These are phyloP conservation scores for Aspergillus tubingensis DNA, from an alignment of 2,329 filamentous ascomycete species.

Conservation along the genomic window DNA sequence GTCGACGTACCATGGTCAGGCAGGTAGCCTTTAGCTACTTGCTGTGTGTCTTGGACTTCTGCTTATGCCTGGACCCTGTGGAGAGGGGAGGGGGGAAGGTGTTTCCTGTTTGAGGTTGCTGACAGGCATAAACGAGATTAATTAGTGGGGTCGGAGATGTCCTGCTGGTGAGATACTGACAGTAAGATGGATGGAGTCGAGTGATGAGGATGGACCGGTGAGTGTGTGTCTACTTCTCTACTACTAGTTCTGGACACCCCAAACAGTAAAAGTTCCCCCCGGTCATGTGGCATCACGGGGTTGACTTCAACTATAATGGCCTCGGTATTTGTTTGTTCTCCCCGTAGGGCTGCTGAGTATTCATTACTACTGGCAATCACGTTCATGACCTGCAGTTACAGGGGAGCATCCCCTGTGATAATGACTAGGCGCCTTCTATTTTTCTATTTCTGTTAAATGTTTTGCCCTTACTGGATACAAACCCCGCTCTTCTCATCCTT, in stretches of 20 bases:
- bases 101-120: too few relatives aligned
- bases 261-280: background rate
- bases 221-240: background rate
- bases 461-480: background rate
- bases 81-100: too few relatives aligned
- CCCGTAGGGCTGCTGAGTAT: background rate
- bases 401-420: background rate
- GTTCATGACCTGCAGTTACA: background rate
- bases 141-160: background rate
- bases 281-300: background rate
- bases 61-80: background rate
- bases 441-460: background rate
- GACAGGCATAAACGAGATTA: too few relatives aligned
- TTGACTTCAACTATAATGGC: background rate
- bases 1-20: constrained; percentile 5
- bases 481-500: background rate
- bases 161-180: background rate
- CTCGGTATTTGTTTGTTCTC: background rate
- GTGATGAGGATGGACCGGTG: background rate
- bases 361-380: background rate
- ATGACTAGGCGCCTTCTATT: too few relatives aligned
- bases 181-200: too few relatives aligned
- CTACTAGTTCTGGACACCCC: too few relatives aligned
- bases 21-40: background rate
- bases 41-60: background rate